Evolutionary conservation across 2,329 filamentous ascomycete genomes (phyloP).

Genomic region (Calonectria pseudoreteaudii): DNA sequence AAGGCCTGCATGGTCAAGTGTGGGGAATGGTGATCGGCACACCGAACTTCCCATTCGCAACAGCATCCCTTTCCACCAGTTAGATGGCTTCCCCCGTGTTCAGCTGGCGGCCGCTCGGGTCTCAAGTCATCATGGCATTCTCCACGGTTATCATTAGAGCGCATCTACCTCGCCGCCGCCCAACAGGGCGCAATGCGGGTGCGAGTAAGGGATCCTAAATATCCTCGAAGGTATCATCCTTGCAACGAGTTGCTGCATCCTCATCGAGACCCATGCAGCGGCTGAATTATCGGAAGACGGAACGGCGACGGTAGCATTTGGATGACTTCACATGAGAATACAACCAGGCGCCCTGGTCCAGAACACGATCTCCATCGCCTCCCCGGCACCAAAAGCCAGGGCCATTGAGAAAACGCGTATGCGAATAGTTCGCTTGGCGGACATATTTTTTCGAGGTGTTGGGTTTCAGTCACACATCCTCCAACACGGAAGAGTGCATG

Average conservation of each 20-base stretch:
- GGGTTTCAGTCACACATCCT: conserved; percentile 14
- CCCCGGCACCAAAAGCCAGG: background rate
- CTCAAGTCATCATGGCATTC: conserved; percentile 19
- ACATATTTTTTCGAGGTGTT: conserved; percentile 8
- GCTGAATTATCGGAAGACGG: conserved; percentile 2
- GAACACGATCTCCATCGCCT: background rate
- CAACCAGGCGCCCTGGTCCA: background rate
- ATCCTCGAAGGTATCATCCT: conserved; percentile 4
- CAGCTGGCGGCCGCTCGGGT: conserved; percentile 20
- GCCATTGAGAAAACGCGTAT: background rate
- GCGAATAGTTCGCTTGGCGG: conserved; percentile 10
- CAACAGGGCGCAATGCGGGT: background rate
- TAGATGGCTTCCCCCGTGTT: conserved; percentile 1
- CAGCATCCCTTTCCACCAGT: conserved; percentile 16
- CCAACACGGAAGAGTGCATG: conserved; percentile 5
- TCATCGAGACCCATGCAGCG: conserved; percentile 1
- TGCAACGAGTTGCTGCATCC: background rate
- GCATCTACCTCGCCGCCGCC: background rate
- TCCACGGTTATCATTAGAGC: conserved; percentile 20
- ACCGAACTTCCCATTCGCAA: background rate
- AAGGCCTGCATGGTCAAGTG: conserved; percentile 13
- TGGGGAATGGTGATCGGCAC: conserved; percentile 15
- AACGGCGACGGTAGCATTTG: background rate
- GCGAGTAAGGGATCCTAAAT: background rate
- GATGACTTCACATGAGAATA: conserved; percentile 5